A percentile compares a stretch with the other conserved stretches of the same genome.
These are phyloP conservation scores for Fermentozyma sake DNA, from an alignment of 1,139 yeast genomes.

Conservation along the genomic window DNA sequence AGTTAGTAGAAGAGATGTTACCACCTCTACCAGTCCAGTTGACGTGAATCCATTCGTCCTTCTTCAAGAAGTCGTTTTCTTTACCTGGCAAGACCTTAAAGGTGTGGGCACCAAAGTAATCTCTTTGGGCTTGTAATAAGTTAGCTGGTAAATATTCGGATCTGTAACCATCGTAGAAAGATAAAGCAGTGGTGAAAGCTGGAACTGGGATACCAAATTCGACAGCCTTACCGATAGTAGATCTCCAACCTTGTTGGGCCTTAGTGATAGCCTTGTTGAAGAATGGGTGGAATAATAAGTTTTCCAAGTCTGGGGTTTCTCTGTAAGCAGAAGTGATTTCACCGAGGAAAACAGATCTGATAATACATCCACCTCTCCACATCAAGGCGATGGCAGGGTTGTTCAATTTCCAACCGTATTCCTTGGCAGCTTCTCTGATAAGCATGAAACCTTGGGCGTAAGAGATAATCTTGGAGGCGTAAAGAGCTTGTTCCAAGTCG, in stretches of 20 bases:
- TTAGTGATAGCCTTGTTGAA: conserved; percentile 85
- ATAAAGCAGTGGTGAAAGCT: conserved; percentile 93
- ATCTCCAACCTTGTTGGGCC: conserved; percentile 97
- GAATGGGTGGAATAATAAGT: conserved; percentile 93
- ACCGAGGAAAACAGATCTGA: conserved; percentile 96
- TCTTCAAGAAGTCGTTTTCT: conserved; percentile 73
- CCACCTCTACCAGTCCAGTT: conserved; percentile 99
- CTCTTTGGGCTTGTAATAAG: conserved; percentile 99
- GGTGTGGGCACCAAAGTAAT: conserved; percentile 99
- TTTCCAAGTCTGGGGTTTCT: conserved; percentile 88
- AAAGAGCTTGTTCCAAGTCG: conserved; percentile 95
- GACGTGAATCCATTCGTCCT: conserved; percentile 81
- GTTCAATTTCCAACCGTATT: conserved; percentile 95
- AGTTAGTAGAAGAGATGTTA: conserved; percentile 90
- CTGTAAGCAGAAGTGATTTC: conserved; percentile 97
- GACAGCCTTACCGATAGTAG: conserved; percentile 73
- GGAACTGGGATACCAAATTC: conserved; percentile 93
- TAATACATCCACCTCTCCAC: conserved; percentile 99
- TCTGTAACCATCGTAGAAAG: conserved; percentile 99
- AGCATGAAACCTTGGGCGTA: conserved; percentile 99
- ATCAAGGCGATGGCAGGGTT: conserved; percentile 97
- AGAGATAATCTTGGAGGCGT: conserved; percentile 97
- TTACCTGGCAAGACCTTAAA: conserved; percentile 89
- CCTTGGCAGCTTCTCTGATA: conserved; percentile 96
- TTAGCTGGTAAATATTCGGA: conserved; percentile 94